Evolutionary conservation across 345 rosid species (phyloP).

Genomic region (Eucalyptus victrix): DNA sequence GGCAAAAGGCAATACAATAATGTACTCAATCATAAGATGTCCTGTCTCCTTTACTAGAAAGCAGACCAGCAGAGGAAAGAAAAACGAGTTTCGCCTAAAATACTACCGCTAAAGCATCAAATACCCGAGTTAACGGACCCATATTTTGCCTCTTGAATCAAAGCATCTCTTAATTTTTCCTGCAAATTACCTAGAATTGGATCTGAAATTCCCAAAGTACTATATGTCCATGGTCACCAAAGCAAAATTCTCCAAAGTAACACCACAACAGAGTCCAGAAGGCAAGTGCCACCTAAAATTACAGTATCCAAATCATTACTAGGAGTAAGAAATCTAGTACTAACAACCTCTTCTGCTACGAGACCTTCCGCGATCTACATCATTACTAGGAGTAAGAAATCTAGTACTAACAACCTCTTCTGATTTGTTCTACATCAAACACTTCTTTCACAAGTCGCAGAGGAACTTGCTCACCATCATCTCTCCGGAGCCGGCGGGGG

Average conservation of each 20-base stretch:
- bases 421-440: not conserved
- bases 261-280: not conserved
- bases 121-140: not conserved
- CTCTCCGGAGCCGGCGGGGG: not conserved
- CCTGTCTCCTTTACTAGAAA: not conserved
- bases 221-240: not conserved
- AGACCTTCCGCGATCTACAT: no score
- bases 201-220: not conserved
- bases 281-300: no score
- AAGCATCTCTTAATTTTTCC: not conserved
- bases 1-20: not conserved
- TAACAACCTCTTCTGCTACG: no score
- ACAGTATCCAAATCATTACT: no score
- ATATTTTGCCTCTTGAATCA: not conserved
- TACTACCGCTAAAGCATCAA: no score
- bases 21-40: not conserved
- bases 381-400: no score
- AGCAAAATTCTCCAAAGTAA: not conserved
- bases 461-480: not conserved
- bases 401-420: no score
- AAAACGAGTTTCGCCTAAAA: not conserved
- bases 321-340: not conserved
- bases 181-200: not conserved
- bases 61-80: not conserved
- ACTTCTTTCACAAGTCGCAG: conserved; percentile 25